Conservation (phyloP, 805 yeast species). For the Monosporozyma servazzii region DNA sequence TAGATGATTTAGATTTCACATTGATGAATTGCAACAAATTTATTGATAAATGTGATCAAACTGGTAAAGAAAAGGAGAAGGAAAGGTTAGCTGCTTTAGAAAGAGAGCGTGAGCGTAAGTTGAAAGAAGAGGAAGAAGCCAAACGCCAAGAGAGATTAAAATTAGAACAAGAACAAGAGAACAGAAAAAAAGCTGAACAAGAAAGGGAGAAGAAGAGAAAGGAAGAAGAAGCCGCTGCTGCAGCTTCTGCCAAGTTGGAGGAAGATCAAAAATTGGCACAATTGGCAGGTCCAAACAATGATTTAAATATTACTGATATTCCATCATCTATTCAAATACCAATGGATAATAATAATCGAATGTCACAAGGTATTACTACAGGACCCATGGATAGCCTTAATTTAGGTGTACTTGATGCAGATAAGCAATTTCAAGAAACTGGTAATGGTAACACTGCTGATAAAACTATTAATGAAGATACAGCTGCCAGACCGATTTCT, state of each 20-base stretch:
- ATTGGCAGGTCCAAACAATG: not conserved
- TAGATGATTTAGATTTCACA: constrained; percentile 27
- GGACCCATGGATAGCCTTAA: not conserved
- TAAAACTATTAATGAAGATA: not conserved
- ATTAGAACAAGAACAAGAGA: constrained; percentile 2
- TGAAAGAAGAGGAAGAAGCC: constrained; percentile 1
- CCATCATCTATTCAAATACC: not conserved
- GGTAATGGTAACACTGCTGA: not conserved
- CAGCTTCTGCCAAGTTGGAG: constrained; percentile 4
- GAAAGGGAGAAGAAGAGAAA: constrained; percentile 4
- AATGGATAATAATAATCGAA: constrained; percentile 3
- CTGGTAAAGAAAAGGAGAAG: constrained; percentile 26
- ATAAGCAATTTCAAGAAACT: not conserved
- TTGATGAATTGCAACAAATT: constrained; percentile 20
- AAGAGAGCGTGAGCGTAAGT: constrained; percentile 1
- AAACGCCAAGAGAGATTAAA: constrained; percentile 1
- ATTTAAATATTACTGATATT: constrained; percentile 1
- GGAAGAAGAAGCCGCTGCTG: constrained; percentile 16
- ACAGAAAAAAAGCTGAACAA: not conserved
- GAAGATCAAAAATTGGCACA: constrained; percentile 9
- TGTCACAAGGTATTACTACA: not conserved
- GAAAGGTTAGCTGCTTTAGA: constrained; percentile 10
- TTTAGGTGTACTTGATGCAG: not conserved
- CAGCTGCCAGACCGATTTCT: not conserved
- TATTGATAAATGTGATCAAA: constrained; percentile 25